These are phyloP conservation scores for Malus asiatica DNA, from an alignment of 306 rosid genomes.

Conservation along the genomic window DNA sequence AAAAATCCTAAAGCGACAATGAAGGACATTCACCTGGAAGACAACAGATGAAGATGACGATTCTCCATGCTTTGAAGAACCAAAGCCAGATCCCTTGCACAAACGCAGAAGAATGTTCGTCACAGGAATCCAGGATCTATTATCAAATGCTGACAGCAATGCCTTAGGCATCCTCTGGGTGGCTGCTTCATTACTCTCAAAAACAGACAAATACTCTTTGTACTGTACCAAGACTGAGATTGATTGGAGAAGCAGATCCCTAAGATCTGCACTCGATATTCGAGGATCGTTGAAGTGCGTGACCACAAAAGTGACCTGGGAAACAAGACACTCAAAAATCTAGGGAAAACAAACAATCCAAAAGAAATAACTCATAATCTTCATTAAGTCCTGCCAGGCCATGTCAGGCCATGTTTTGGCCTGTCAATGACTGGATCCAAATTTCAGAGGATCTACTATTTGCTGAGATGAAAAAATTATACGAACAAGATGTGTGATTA, in stretches of 20 bases:
- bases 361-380: background rate
- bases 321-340: slow-evolving; percentile 15
- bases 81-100: slow-evolving; percentile 92
- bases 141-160: slow-evolving; percentile 79
- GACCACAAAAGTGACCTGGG: slow-evolving; percentile 84
- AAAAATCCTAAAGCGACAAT: background rate
- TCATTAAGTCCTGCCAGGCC: background rate
- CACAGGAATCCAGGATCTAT: slow-evolving; percentile 93
- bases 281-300: slow-evolving; percentile 93
- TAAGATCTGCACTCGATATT: slow-evolving; percentile 87
- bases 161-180: slow-evolving; percentile 80
- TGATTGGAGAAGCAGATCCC: slow-evolving; percentile 96
- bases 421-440: background rate
- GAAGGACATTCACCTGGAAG: slow-evolving; percentile 57
- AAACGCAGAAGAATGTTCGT: slow-evolving; percentile 81
- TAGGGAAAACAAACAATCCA: background rate
- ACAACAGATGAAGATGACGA: slow-evolving; percentile 60
- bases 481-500: background rate
- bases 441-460: background rate
- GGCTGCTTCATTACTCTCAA: slow-evolving; percentile 86
- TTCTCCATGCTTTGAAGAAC: slow-evolving; percentile 84
- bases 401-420: background rate
- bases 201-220: slow-evolving; percentile 71
- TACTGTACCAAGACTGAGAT: slow-evolving; percentile 90
- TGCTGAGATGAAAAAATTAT: background rate